phyloP scores from a whole-genome alignment of 495 filamentous ascomycete genomes.

The Zalerion maritima region DNA sequence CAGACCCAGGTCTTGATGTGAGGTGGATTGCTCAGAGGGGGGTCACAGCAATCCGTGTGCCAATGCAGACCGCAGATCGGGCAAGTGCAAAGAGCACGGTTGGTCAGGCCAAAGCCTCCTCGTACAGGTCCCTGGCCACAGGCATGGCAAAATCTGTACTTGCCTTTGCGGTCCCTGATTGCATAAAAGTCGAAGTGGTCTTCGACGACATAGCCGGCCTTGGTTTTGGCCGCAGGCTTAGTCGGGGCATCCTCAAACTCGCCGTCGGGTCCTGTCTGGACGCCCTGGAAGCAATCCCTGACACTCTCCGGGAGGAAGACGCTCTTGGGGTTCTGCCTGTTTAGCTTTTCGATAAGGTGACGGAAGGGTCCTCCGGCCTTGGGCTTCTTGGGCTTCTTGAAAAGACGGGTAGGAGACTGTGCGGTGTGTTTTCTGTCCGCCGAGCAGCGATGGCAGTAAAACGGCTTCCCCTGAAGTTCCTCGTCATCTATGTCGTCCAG shows the following conservation, averaged over 20 bases:
- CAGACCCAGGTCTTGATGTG: constrained; percentile 67
- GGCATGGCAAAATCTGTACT: constrained; percentile 51
- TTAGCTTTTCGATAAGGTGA: constrained; percentile 40
- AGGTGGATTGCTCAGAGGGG: constrained; percentile 67
- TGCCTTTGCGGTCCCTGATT: constrained; percentile 50
- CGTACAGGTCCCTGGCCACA: constrained; percentile 50
- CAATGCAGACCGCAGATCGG: constrained; percentile 67
- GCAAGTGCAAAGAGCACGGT: constrained; percentile 58
- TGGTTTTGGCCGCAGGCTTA: constrained; percentile 19
- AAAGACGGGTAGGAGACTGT: too few relatives aligned
- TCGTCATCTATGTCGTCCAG: constrained; percentile 44
- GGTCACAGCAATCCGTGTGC: constrained; percentile 85
- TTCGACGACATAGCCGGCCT: constrained; percentile 32
- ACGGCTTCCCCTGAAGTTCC: constrained; percentile 64
- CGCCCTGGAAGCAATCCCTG: constrained; percentile 58
- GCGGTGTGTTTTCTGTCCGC: constrained; percentile 5
- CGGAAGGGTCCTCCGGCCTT: constrained; percentile 38
- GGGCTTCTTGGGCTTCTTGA: constrained; percentile 22
- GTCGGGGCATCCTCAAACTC: constrained; percentile 52
- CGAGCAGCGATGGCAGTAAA: constrained; percentile 30
- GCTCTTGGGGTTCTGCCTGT: constrained; percentile 51
- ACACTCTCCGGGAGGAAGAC: constrained; percentile 56
- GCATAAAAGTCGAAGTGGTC: constrained; percentile 53
- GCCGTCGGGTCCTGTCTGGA: constrained; percentile 57
- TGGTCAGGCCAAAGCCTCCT: too few relatives aligned